Evolutionary conservation across 495 filamentous ascomycete species (phyloP).

Genomic region (Xylaria nigripes): DNA sequence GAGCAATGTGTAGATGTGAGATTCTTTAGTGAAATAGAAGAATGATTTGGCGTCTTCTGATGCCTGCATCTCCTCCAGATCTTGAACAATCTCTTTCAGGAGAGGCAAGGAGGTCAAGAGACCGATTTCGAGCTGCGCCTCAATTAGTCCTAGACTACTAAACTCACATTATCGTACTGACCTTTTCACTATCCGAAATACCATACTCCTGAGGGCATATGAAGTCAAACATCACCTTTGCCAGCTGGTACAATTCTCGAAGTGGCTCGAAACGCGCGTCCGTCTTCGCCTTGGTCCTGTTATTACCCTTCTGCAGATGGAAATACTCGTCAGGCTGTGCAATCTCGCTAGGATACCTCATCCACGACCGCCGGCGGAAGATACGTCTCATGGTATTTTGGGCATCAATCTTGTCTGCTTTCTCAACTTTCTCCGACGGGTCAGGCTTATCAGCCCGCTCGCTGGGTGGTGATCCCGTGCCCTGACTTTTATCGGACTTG

Average conservation of each 20-base stretch:
- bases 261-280: constrained; percentile 80
- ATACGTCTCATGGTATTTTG: constrained; percentile 42
- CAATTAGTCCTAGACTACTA: neutral
- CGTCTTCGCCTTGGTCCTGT: constrained; percentile 69
- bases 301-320: constrained; percentile 71
- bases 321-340: constrained; percentile 66
- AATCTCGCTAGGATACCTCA: constrained; percentile 35
- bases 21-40: constrained; percentile 98
- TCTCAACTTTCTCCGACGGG: constrained; percentile 14
- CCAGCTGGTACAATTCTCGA: constrained; percentile 82
- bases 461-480: constrained; percentile 11
- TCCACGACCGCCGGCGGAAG: constrained; percentile 45
- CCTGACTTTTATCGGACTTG: constrained; percentile 29
- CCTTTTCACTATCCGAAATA: constrained; percentile 84
- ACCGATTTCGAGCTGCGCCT: constrained; percentile 71
- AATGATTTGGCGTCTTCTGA: constrained; percentile 88
- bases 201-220: constrained; percentile 98
- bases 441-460: constrained; percentile 25
- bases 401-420: constrained; percentile 19
- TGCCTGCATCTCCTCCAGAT: constrained; percentile 96
- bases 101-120: constrained; percentile 87
- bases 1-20: constrained; percentile 93
- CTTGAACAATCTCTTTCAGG: constrained; percentile 89
- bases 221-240: constrained; percentile 95
- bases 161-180: constrained; percentile 11